phyloP scores from a whole-genome alignment of 2,329 filamentous ascomycete genomes.

The Neofusicoccum cordaticola region DNA sequence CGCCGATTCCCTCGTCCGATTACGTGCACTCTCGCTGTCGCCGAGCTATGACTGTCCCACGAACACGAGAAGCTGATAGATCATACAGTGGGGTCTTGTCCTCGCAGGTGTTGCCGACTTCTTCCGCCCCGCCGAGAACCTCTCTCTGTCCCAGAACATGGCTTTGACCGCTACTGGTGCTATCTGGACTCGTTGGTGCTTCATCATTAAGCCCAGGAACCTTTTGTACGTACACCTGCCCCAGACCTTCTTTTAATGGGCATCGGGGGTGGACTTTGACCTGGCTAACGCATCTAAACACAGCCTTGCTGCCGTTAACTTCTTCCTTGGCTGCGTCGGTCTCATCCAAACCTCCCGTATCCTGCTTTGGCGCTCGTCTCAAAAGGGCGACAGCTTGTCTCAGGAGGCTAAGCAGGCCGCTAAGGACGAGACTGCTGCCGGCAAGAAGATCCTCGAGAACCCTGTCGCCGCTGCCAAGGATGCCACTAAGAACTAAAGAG shows the following conservation, averaged over 20 bases:
- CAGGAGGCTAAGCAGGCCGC: slow-evolving; percentile 43
- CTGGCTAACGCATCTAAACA: slow-evolving; percentile 8
- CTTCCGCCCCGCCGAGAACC: slow-evolving; percentile 82
- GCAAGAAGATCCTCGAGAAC: slow-evolving; percentile 31
- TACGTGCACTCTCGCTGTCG: neutral
- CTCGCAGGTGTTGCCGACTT: slow-evolving; percentile 91
- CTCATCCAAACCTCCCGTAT: slow-evolving; percentile 80
- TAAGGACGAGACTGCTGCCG: slow-evolving; percentile 38
- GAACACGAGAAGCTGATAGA: neutral
- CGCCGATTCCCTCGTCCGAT: neutral
- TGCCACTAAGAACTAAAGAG: slow-evolving; percentile 8
- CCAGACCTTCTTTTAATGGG: neutral
- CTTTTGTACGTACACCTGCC: slow-evolving; percentile 61
- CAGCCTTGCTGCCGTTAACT: slow-evolving; percentile 92
- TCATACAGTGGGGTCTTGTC: slow-evolving; percentile 80
- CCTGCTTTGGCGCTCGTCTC: slow-evolving; percentile 59
- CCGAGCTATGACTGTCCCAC: neutral
- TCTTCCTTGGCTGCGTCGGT: slow-evolving; percentile 90
- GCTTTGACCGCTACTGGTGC: slow-evolving; percentile 86
- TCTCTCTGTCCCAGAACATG: slow-evolving; percentile 88
- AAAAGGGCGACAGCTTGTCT: slow-evolving; percentile 50
- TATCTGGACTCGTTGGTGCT: slow-evolving; percentile 99
- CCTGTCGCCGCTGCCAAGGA: slow-evolving; percentile 32
- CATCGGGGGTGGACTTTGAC: neutral
- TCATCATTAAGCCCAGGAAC: slow-evolving; percentile 94